phyloP scores from a whole-genome alignment of 1,284 basidiomycete genomes.

The Cystobasidium pallidum region DNA sequence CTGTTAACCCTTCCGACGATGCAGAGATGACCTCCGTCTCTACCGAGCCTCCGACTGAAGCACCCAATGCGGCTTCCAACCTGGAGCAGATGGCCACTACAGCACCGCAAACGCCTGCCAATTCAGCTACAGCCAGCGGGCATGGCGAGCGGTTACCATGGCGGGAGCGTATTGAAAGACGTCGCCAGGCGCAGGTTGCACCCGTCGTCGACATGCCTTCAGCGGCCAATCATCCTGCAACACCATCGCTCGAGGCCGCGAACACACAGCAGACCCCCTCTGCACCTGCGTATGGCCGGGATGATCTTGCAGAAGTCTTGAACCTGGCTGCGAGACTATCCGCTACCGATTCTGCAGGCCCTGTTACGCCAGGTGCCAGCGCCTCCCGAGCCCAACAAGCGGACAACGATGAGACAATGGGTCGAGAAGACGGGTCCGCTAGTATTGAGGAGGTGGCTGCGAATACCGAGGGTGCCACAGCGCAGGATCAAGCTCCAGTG shows the following conservation, averaged over 20 bases:
- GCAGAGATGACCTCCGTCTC: conserved; percentile 47
- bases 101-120: not conserved
- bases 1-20: not conserved
- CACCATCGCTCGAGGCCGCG: conserved; percentile 24
- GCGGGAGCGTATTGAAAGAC: conserved; percentile 25
- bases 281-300: not conserved
- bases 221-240: not conserved
- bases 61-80: conserved; percentile 37
- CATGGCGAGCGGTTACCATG: conserved; percentile 22
- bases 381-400: conserved; percentile 1
- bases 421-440: conserved; percentile 2
- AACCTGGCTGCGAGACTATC: conserved; percentile 27
- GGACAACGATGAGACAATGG: not conserved
- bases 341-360: not conserved
- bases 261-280: conserved; percentile 15
- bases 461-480: not conserved
- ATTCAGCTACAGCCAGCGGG: not conserved
- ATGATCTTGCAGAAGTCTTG: conserved; percentile 35
- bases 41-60: conserved; percentile 58
- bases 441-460: not conserved
- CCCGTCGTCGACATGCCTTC: not conserved
- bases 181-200: conserved; percentile 24
- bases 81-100: not conserved
- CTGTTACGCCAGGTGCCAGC: not conserved
- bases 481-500: not conserved